Conservation (phyloP, 148 eudicot genomes). For the Vaccinium myrtillus region DNA sequence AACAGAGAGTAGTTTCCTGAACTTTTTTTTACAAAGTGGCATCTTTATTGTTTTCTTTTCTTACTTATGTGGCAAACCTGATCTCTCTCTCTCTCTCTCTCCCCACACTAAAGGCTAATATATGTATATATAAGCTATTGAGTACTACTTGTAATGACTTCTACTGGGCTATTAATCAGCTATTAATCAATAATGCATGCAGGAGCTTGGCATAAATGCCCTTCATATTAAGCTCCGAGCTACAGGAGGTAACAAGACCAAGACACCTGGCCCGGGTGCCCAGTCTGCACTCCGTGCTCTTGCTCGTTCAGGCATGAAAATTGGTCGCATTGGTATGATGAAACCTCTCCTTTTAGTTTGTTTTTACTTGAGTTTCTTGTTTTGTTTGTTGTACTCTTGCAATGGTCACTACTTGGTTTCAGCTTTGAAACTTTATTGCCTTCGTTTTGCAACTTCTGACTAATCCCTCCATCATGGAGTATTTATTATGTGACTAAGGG, state of each 20-base stretch:
- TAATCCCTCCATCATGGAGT: background rate
- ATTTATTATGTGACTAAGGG: background rate
- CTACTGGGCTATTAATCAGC: background rate
- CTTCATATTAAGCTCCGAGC: slow-evolving; percentile 28
- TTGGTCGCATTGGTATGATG: slow-evolving; percentile 18
- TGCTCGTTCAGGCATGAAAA: slow-evolving; percentile 24
- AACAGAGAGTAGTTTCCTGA: background rate
- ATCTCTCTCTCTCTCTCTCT: too few relatives aligned
- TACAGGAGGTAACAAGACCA: slow-evolving; percentile 23
- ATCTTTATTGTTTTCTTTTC: background rate
- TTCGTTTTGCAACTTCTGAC: background rate
- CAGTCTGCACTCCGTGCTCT: slow-evolving; percentile 26
- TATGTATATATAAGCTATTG: background rate
- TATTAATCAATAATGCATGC: background rate
- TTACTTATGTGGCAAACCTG: background rate
- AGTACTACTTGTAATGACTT: background rate
- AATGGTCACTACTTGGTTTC: background rate
- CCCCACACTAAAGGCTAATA: background rate
- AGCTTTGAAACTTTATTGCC: background rate
- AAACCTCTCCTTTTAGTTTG: background rate
- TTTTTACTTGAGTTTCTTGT: background rate
- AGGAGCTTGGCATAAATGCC: slow-evolving; percentile 23
- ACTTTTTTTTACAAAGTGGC: background rate
- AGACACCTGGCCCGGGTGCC: slow-evolving; percentile 26
- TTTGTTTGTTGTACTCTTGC: background rate